Base-by-base conservation (phyloP, 139 green algal species). In the Closterium sp. region DNA sequence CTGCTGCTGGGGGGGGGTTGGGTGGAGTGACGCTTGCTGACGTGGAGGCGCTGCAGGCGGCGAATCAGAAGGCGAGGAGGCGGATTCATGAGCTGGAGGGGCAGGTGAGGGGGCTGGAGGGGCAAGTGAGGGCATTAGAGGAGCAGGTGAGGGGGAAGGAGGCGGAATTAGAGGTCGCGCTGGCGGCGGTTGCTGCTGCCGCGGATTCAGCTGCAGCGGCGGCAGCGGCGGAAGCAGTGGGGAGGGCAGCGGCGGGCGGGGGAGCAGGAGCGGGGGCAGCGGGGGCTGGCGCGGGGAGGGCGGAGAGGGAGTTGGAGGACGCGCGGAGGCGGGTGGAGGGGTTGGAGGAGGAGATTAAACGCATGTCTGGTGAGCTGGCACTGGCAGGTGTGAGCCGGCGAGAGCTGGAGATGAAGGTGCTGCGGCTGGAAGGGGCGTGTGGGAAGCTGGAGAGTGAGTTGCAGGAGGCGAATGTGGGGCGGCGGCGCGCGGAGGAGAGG, bases 11-110 rank as follows among this genome's bases (percentile, higher is more conserved):
- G 27, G 42, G 13, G 0, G 70, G 50, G 2, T 4, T 11, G 7
- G 70, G 38, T 30, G 62, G 85, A 4, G 85, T 22, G 13, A 21
- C 29, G 9, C 31, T 29, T 70, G 31, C 85, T 28, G 73, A 93
- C 28, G 19, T 93, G 85, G 90, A 93, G 70, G 62, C n/a, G 29
- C 30, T 91, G 90, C 85, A 29, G 27, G 24, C 89, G 27, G 89
- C 70, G 28, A 22, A 24, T 31, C 89, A 89, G 86, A 34, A 38
- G 50, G 50, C 89, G 34, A 29, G 62, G 27, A 92, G 28, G 89
- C 85, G 89, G 34, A 30, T 93, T 19, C 85, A 84, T 2, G 90
- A 93, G 85, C 45, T 93, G 32, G 90, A 93, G 79, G 28, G 17
- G 85, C 90, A 79, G 85, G 27, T 91, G 84, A 31, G 85, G 28